Evolutionary conservation across 2,329 filamentous ascomycete species (phyloP).

Genomic region (Arthrobotrys sinensis): DNA sequence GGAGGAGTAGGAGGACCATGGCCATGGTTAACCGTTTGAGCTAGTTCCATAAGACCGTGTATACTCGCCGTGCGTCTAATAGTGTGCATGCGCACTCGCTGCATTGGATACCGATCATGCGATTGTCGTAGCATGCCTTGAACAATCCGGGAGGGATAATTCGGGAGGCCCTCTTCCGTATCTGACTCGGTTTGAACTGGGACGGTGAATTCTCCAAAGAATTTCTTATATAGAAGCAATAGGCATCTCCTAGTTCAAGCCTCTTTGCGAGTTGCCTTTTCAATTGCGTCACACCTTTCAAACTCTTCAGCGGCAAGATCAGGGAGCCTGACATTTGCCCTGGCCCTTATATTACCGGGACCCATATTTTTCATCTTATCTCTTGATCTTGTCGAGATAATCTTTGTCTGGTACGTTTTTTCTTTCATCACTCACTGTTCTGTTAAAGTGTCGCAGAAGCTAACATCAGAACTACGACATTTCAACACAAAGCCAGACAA

Average conservation of each 20-base stretch:
- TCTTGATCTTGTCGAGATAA: constrained; percentile 36
- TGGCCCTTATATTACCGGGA: constrained; percentile 30
- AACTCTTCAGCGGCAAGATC: constrained; percentile 46
- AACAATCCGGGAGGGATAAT: constrained; percentile 24
- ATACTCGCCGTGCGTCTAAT: constrained; percentile 28
- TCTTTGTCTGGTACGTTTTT: constrained; percentile 17
- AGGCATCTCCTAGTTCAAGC: constrained; percentile 40
- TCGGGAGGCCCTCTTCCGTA: constrained; percentile 54
- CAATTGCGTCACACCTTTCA: constrained; percentile 43
- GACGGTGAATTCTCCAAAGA: constrained; percentile 23
- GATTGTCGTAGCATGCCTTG: constrained; percentile 56
- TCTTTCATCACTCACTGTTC: constrained; percentile 14
- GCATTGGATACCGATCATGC: constrained; percentile 53
- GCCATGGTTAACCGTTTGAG: constrained; percentile 21
- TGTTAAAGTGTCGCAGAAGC: background rate
- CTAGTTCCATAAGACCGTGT: constrained; percentile 29
- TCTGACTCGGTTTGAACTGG: constrained; percentile 26
- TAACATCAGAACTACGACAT: constrained; percentile 44
- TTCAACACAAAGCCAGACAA: constrained; percentile 30
- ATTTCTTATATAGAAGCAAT: constrained; percentile 56
- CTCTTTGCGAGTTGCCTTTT: constrained; percentile 45
- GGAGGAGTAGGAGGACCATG: constrained; percentile 18
- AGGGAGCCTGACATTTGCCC: constrained; percentile 41
- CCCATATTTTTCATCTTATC: constrained; percentile 30
- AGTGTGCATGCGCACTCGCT: constrained; percentile 30